Conservation (phyloP, 2,329 filamentous ascomycete genomes). For the Alternaria longipes region DNA sequence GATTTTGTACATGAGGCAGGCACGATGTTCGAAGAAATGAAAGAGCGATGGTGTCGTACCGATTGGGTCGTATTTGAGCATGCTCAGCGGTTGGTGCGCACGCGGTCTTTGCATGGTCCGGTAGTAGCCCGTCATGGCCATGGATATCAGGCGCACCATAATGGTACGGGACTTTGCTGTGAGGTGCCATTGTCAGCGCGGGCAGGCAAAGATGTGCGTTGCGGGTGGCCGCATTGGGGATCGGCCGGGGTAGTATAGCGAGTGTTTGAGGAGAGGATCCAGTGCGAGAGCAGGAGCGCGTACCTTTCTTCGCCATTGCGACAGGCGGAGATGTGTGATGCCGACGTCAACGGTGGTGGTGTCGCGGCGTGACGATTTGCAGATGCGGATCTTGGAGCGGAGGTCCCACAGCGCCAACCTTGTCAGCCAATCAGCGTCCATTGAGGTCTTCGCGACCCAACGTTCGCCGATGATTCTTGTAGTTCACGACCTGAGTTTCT, state of each 20-base stretch:
- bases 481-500: background rate
- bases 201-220: background rate
- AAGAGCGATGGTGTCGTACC: conserved; percentile 63
- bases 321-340: conserved; percentile 17
- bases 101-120: conserved; percentile 88
- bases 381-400: conserved; percentile 26
- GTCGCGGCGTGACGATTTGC: conserved; percentile 31
- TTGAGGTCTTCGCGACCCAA: conserved; percentile 13
- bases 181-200: conserved; percentile 26
- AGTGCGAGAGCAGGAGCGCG: background rate
- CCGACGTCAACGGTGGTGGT: conserved; percentile 25
- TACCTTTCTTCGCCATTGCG: conserved; percentile 51
- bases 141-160: conserved; percentile 92
- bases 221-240: background rate
- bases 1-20: background rate
- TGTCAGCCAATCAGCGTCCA: conserved; percentile 29
- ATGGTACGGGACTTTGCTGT: conserved; percentile 90
- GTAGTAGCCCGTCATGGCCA: conserved; percentile 99
- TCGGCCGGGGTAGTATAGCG: background rate
- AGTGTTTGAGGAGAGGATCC: no score
- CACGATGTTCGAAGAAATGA: no score
- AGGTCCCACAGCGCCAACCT: conserved; percentile 24
- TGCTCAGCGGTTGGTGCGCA: conserved; percentile 83
- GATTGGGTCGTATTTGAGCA: conserved; percentile 99
- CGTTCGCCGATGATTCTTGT: background rate